These are phyloP conservation scores for Tilletia horrida DNA, from an alignment of 1,284 basidiomycete genomes.

Conservation along the genomic window DNA sequence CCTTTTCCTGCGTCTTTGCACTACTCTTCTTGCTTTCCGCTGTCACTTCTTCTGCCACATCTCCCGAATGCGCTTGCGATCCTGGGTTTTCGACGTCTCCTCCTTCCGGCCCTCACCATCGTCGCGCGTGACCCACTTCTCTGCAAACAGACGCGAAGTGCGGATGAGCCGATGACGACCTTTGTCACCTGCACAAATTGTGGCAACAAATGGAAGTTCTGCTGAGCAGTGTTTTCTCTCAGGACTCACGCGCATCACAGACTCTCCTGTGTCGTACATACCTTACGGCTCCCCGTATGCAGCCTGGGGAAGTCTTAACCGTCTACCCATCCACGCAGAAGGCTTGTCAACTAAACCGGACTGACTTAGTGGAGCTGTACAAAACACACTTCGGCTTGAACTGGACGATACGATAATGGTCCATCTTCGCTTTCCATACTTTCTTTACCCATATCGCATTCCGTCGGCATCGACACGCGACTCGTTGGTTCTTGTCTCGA, in stretches of 20 bases:
- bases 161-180: conserved; percentile 54
- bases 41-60: background rate
- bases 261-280: background rate
- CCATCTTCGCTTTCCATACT: no score
- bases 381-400: no score
- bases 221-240: conserved; percentile 21
- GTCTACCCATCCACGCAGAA: background rate
- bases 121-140: background rate
- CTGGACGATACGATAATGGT: no score
- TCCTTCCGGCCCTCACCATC: background rate
- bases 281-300: no score
- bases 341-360: background rate
- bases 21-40: background rate
- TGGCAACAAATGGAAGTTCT: conserved; percentile 53
- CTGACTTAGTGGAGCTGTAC: background rate
- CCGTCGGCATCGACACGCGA: background rate
- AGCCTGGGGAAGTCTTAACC: no score
- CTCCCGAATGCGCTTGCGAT: background rate
- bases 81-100: background rate
- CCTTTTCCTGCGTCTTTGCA: background rate
- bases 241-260: no score
- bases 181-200: conserved; percentile 52
- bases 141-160: conserved; percentile 39
- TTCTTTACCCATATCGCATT: no score
- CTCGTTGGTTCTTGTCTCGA: background rate